phyloP scores from a whole-genome alignment of 768 basidiomycete genomes.

The Mycena vitilis region DNA sequence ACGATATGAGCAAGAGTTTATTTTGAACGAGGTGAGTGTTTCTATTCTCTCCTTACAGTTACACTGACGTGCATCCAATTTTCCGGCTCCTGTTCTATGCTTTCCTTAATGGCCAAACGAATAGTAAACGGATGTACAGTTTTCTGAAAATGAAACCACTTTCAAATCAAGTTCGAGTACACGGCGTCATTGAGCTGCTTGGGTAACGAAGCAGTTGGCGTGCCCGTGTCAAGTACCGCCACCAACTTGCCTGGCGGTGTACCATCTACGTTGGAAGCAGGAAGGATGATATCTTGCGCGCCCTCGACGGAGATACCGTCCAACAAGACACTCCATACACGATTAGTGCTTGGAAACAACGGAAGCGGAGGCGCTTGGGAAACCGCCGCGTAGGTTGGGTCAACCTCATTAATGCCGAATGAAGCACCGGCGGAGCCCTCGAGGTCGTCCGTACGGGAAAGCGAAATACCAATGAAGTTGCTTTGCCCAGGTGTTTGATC shows the following conservation, averaged over 20 bases:
- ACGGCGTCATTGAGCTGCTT: background rate
- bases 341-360: background rate
- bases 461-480: slow-evolving; percentile 22
- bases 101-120: too few species aligned
- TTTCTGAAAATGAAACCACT: too few species aligned
- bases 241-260: slow-evolving; percentile 12
- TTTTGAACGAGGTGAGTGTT: too few species aligned
- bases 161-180: too few species aligned
- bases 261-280: background rate
- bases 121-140: too few species aligned
- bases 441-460: slow-evolving; percentile 14
- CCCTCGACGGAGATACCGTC: slow-evolving; percentile 11
- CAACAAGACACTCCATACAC: background rate
- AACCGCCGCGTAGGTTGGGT: slow-evolving; percentile 3
- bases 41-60: too few species aligned
- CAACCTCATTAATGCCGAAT: slow-evolving; percentile 19
- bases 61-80: too few species aligned
- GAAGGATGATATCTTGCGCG: background rate
- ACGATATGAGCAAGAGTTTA: background rate
- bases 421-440: slow-evolving; percentile 6
- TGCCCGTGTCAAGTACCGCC: slow-evolving; percentile 14
- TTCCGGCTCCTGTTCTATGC: too few species aligned
- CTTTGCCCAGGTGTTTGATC: slow-evolving; percentile 6
- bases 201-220: background rate
- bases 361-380: background rate